Evolutionary conservation across 805 yeast species (phyloP).

Genomic region (Pichia thaimueangensis): DNA sequence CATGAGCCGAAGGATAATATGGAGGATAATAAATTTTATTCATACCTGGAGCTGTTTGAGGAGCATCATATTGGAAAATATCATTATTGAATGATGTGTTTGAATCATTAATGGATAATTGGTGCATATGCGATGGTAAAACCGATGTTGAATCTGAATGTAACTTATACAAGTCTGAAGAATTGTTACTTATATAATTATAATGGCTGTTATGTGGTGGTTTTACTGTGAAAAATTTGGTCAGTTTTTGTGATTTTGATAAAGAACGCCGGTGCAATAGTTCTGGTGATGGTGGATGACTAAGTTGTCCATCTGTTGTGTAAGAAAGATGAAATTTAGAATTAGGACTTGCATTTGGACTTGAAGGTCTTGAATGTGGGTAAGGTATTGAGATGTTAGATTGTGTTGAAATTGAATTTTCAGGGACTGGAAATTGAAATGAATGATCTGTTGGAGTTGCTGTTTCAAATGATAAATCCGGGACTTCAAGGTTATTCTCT

Average conservation of each 20-base stretch:
- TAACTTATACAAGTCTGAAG: no score
- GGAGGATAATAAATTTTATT: background rate
- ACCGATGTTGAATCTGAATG: slow-evolving; percentile 5
- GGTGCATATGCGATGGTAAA: background rate
- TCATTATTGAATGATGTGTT: background rate
- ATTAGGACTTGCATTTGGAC: background rate
- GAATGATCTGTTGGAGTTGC: background rate
- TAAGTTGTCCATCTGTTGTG: background rate
- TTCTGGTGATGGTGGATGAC: background rate
- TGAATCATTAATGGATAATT: slow-evolving; percentile 2
- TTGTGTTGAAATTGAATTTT: background rate
- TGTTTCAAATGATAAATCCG: no score
- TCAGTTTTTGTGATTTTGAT: slow-evolving; percentile 6
- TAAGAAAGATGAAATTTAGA: no score
- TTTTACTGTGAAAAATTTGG: slow-evolving; percentile 5
- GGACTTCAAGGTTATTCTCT: no score
- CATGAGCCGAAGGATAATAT: background rate
- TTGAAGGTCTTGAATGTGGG: background rate
- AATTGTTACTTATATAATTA: no score
- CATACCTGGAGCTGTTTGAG: background rate
- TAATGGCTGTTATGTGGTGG: no score
- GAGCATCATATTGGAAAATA: background rate
- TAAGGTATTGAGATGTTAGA: background rate
- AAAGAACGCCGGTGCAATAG: background rate
- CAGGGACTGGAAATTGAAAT: background rate